Evolutionary conservation across 2,329 filamentous ascomycete genomes (phyloP).

Genomic region (Fusarium sp.): DNA sequence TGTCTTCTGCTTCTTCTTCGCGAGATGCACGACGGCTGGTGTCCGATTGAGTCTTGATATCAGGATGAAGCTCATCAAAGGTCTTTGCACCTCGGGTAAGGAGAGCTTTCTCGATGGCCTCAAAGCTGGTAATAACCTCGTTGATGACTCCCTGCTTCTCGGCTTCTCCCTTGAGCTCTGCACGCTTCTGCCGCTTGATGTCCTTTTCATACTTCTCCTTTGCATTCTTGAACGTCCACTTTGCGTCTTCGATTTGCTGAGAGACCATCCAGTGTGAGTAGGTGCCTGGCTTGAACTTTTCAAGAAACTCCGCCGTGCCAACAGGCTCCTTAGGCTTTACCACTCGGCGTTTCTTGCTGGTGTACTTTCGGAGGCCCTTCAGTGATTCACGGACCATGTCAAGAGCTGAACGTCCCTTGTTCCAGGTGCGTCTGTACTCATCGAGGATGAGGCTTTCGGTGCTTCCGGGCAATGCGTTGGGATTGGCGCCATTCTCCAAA

Average conservation of each 20-base stretch:
- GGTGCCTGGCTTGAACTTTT: slow-evolving; percentile 60
- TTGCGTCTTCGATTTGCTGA: slow-evolving; percentile 50
- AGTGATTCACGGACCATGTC: slow-evolving; percentile 70
- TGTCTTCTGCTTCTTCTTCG: slow-evolving; percentile 16
- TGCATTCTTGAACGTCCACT: slow-evolving; percentile 48
- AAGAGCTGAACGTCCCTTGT: slow-evolving; percentile 63
- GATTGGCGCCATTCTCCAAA: slow-evolving; percentile 72
- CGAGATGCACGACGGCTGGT: background rate
- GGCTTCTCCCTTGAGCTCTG: slow-evolving; percentile 36
- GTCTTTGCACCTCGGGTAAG: slow-evolving; percentile 71
- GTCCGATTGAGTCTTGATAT: slow-evolving; percentile 49
- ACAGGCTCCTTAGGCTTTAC: slow-evolving; percentile 45
- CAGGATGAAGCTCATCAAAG: slow-evolving; percentile 73
- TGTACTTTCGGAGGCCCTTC: slow-evolving; percentile 59
- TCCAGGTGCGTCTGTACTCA: slow-evolving; percentile 47
- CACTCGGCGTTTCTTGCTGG: slow-evolving; percentile 32
- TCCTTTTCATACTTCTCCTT: slow-evolving; percentile 46
- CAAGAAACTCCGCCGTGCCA: slow-evolving; percentile 65
- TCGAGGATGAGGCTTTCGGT: slow-evolving; percentile 52
- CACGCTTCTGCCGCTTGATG: slow-evolving; percentile 17
- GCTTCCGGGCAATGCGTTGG: slow-evolving; percentile 66
- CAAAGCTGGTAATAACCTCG: slow-evolving; percentile 27
- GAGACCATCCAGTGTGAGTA: slow-evolving; percentile 70
- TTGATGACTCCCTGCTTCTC: slow-evolving; percentile 69
- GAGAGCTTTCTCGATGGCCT: slow-evolving; percentile 54